Evolutionary conservation across 805 yeast genomes (phyloP), one percentile per base, ranked within the genome.

Genomic region (Candida bentonensis): DNA sequence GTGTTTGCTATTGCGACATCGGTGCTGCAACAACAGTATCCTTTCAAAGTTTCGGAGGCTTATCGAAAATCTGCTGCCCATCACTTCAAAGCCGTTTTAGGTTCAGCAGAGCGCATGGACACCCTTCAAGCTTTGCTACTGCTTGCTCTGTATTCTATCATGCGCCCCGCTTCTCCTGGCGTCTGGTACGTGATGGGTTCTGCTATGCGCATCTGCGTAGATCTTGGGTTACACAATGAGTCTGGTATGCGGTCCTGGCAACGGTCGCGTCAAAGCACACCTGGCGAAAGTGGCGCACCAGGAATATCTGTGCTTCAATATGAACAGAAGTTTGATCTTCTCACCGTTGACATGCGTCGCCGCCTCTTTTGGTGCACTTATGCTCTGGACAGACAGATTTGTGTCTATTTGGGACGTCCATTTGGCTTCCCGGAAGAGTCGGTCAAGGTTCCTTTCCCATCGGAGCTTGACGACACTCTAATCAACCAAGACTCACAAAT

Each of bases 121-220:
- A 70, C 82, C 1, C 60, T 87, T 2, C 89, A 82, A 55, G 87
- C 88, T 0, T 65, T 83, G 13, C 57, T 87, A 15, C 64, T 84
- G 13, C 62, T 82, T 36, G 76, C 89, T 0, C 56, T 79, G 3
- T 87, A 82, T 56, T 76, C 94, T 0, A 69, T 81, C 26, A 85
- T 87, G 95, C 70, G 95, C 46, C 96, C 96, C 0, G 79, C 89
- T 1, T 74, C 75, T 13, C 95, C 95, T 0, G 92, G 95, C 2
- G 85, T 84, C n/a, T 87, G 96, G 96, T 84, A 84, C 57, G 76
- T 82, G 3, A 64, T 84, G 50, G 95, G 95, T 0, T 74, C 84
- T 1, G 87, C 89, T 0, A 61, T 85, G 42, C 69, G 96, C 48
- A 61, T 84, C 42, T 78, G 89, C 52, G 84, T 86, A 23, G 96